phyloP scores from a whole-genome alignment of 805 yeast genomes.

The Cephaloascus fragrans region DNA sequence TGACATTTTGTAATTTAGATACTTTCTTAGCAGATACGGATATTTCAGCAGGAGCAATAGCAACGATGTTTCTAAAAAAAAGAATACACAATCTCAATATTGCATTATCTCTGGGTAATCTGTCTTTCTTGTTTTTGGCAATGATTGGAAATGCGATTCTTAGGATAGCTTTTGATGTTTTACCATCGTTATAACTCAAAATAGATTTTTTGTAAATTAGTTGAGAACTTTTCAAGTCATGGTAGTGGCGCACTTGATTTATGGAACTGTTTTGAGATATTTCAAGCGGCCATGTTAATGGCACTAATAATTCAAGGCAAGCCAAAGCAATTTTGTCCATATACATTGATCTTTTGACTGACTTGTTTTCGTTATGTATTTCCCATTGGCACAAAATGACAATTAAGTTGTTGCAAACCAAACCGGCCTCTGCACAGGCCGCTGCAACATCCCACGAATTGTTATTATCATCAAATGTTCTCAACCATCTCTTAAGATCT shows the following conservation, averaged over 20 bases:
- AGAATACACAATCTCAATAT: constrained; percentile 62
- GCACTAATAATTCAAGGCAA: constrained; percentile 70
- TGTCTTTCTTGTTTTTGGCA: constrained; percentile 36
- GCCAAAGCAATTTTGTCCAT: constrained; percentile 60
- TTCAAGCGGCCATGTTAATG: constrained; percentile 79
- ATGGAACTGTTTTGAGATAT: constrained; percentile 49
- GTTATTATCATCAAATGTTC: constrained; percentile 66
- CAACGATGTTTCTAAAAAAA: constrained; percentile 68
- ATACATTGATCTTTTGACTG: constrained; percentile 21
- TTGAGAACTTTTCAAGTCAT: constrained; percentile 59
- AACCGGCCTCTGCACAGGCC: constrained; percentile 74
- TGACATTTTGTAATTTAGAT: constrained; percentile 6
- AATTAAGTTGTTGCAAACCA: constrained; percentile 63
- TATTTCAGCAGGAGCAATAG: constrained; percentile 62
- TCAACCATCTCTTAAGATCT: constrained; percentile 84
- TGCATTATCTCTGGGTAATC: constrained; percentile 64
- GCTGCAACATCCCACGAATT: constrained; percentile 73
- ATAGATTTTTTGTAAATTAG: constrained; percentile 61
- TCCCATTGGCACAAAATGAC: constrained; percentile 75
- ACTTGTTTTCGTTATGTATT: constrained; percentile 16
- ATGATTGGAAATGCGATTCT: constrained; percentile 59
- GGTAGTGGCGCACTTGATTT: constrained; percentile 47
- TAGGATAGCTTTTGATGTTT: constrained; percentile 57
- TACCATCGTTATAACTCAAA: constrained; percentile 47
- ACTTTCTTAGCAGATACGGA: constrained; percentile 36